These are phyloP conservation scores for Clavariopsis aquatica DNA, from an alignment of 495 filamentous ascomycete species.

Conservation along the genomic window DNA sequence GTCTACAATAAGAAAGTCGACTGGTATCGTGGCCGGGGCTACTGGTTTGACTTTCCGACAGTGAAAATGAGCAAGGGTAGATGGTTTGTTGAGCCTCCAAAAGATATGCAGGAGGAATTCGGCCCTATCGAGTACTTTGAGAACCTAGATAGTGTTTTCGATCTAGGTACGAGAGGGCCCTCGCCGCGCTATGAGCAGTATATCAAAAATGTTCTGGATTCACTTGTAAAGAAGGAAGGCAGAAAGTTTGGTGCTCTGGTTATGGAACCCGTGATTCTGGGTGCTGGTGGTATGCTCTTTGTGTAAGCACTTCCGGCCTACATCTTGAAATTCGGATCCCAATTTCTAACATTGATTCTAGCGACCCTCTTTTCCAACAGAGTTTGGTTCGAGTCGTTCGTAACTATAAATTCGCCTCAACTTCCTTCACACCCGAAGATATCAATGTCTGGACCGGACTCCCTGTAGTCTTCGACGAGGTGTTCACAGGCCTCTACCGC, in stretches of 20 bases:
- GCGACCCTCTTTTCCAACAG: slow-evolving; percentile 76
- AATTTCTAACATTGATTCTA: slow-evolving; percentile 40
- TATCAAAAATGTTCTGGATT: slow-evolving; percentile 49
- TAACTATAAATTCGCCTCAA: slow-evolving; percentile 52
- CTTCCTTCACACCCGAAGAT: neutral
- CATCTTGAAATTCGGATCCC: slow-evolving; percentile 13
- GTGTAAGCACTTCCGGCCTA: slow-evolving; percentile 52
- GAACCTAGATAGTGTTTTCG: slow-evolving; percentile 61
- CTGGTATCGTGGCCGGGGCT: slow-evolving; percentile 73
- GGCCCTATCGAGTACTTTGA: slow-evolving; percentile 52
- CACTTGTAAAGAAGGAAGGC: slow-evolving; percentile 55
- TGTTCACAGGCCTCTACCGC: slow-evolving; percentile 79
- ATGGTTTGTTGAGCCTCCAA: slow-evolving; percentile 63
- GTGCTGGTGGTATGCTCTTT: slow-evolving; percentile 76
- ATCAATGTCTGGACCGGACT: slow-evolving; percentile 62
- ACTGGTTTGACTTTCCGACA: slow-evolving; percentile 74
- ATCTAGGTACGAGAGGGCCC: slow-evolving; percentile 53
- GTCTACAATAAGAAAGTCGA: slow-evolving; percentile 73
- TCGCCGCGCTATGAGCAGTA: slow-evolving; percentile 57
- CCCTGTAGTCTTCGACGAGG: slow-evolving; percentile 76
- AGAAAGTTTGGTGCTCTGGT: slow-evolving; percentile 72
- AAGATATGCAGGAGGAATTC: slow-evolving; percentile 49
- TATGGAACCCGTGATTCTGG: slow-evolving; percentile 72
- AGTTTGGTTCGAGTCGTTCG: slow-evolving; percentile 65
- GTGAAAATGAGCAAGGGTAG: slow-evolving; percentile 62